A percentile compares a stretch with the other conserved stretches of the same genome.
These are phyloP conservation scores for Paramecium sexaurelia DNA, from an alignment of 73 alveolate species.

Conservation along the genomic window DNA sequence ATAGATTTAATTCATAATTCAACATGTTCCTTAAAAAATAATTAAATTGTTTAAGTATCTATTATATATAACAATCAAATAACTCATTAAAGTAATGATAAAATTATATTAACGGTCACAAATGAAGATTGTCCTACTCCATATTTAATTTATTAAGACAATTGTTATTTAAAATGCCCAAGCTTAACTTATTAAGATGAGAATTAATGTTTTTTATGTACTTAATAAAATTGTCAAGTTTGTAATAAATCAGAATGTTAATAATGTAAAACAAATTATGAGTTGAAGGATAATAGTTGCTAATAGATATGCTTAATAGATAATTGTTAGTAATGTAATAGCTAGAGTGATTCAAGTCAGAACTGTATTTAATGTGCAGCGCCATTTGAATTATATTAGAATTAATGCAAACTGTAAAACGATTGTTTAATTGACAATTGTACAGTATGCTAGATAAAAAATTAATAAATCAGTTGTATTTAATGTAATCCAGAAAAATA, in stretches of 20 bases:
- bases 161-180: neutral
- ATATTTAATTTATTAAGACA: neutral
- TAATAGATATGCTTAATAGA: neutral
- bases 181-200: neutral
- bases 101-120: neutral
- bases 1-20: neutral
- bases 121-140: neutral
- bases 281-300: neutral
- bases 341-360: neutral
- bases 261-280: neutral
- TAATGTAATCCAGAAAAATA: neutral
- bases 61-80: neutral
- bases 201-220: neutral
- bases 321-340: neutral
- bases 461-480: neutral
- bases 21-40: conserved; percentile 12
- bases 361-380: neutral
- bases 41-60: neutral
- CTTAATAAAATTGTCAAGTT: neutral
- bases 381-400: neutral
- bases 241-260: neutral
- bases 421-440: conserved; percentile 3
- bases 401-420: neutral
- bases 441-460: neutral
- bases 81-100: neutral